Conservation (phyloP, 1,139 yeast species). For the Pneumocystis jirovecii region DNA sequence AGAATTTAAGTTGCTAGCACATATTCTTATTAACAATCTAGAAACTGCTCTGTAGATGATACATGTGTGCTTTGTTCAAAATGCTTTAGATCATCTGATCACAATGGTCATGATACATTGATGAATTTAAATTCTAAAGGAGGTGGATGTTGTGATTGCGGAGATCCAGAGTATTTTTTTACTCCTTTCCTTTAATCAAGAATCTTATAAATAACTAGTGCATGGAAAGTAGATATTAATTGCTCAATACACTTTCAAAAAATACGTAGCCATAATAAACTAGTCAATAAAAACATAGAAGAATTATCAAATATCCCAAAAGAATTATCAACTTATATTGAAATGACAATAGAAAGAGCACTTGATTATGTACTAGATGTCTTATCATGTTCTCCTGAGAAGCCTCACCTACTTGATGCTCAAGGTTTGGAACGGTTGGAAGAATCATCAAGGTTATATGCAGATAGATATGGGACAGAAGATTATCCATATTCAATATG, state of each 20-base stretch:
- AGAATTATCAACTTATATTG: slow-evolving; percentile 20
- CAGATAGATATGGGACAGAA: slow-evolving; percentile 15
- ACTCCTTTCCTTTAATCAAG: neutral
- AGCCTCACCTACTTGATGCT: slow-evolving; percentile 10
- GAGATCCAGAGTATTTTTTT: slow-evolving; percentile 42
- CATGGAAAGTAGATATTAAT: slow-evolving; percentile 45
- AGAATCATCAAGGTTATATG: neutral
- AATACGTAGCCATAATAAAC: slow-evolving; percentile 12
- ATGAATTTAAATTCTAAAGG: slow-evolving; percentile 61
- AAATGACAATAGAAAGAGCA: slow-evolving; percentile 36
- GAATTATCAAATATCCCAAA: slow-evolving; percentile 16
- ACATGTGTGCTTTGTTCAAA: slow-evolving; percentile 72
- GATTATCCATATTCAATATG: slow-evolving; percentile 33
- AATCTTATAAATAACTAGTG: slow-evolving; percentile 20
- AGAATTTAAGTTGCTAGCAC: slow-evolving; percentile 9
- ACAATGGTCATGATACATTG: slow-evolving; percentile 61
- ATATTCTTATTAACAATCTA: slow-evolving; percentile 8
- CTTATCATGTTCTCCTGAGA: slow-evolving; percentile 30
- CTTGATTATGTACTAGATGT: slow-evolving; percentile 71
- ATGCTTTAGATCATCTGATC: slow-evolving; percentile 60
- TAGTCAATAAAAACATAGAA: slow-evolving; percentile 11
- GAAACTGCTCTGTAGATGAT: slow-evolving; percentile 71
- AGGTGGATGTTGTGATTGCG: slow-evolving; percentile 94
- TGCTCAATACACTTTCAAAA: slow-evolving; percentile 32
- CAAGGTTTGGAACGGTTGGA: slow-evolving; percentile 3